Base-by-base conservation (phyloP, 2,329 filamentous ascomycete species). In the Parastagonospora nodorum region DNA sequence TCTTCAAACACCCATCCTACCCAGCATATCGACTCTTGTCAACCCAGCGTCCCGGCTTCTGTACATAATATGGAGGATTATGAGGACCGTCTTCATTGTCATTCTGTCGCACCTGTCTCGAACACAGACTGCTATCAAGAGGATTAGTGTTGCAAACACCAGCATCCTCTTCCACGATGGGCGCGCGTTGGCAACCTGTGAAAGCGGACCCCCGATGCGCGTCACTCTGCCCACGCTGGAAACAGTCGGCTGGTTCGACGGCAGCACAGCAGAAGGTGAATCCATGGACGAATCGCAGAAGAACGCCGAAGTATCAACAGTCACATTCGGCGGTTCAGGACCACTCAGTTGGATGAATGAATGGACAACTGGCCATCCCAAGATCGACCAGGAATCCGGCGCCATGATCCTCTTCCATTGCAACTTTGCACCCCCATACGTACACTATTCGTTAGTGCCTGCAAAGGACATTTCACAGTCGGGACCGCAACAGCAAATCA, bases 61-160 rank as follows among this genome's bases (percentile, higher is more conserved):
- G 8, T 75, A 70, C 9, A 79, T 86, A 30, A 69, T 80, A 2
- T 66, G 80, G 39, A 73, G 76, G 1, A 82, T 88, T 8, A 64
- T 86, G 9, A 77, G 86, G 50, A 83, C 84, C 1, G 69, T 88
- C 0, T 56, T 83, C 8, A 72, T 88, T 28, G 80, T 86, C 6
- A 51, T 87, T 4, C 67, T 85, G 10, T 88, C 82, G 1, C 79
- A 82, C 48, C 67, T 86, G 0, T 81, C 82, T 0, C 84, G 83
- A 2, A 84, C 81, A 6, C 75, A 74, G 45, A 78, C 78, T 49
- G 74, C 75, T 6, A 83, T 90, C 63, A 87, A 83, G 62, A 86
- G 82, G 62, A 88, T 89, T 47, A 88, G 86, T 56, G 87, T 88
- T 11, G 86, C 85, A 3, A 90, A 90, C 55, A 90, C 87, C 4